Base-by-base conservation (phyloP, 176 grass and related monocot species). In the Oryza glaberrima region DNA sequence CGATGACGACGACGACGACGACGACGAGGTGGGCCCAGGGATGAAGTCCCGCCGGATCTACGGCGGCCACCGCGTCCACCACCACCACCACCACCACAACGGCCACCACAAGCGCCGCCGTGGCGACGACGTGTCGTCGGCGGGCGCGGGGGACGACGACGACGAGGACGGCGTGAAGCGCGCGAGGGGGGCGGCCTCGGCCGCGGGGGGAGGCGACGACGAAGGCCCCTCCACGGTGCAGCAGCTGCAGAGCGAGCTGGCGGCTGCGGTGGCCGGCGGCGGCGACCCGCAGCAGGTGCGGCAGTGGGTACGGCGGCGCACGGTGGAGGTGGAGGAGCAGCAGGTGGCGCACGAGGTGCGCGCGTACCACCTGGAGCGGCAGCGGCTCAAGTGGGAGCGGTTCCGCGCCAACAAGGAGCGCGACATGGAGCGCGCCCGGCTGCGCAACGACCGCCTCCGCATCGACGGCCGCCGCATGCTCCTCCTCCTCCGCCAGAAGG, bases 301-400 rank as follows among this genome's bases (percentile, higher is more conserved):
- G n/a, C 68, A 83, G 44, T 98, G 91, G 96, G 35, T 95, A 69
- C 84, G 80, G 36, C 73, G 77, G 75, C 89, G 88, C 28, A 47
- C 78, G n/a, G 70, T 85, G 84, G 96, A 94, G 86, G 51, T 96
- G 83, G 93, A 96, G 45, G 88, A 92, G 80, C 88, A 94, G 86
- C 52, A 89, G 77, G 67, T 96, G 45, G 41, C 58, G 14, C 83
- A 90, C 36, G 93, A 91, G 7, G 72, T 70, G 45, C 74, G 79
- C 22, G 88, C 88, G 16, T 77, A 85, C 71, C 67, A 92, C 63
- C 88, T 92, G 65, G 86, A 94, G 75, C 23, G 67, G 47, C 91
- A 88, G 88, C 87, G 91, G 4, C 88, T 95, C 83, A 94, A 89
- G 61, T 96, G 96, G 96, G 91, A 94, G 65, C 73, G 84, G 43